A percentile compares a stretch with the other conserved stretches of the same genome.
These are phyloP conservation scores for Chernovozyma sophiae-reginae DNA, from an alignment of 1,139 yeast genomes.

Conservation along the genomic window DNA sequence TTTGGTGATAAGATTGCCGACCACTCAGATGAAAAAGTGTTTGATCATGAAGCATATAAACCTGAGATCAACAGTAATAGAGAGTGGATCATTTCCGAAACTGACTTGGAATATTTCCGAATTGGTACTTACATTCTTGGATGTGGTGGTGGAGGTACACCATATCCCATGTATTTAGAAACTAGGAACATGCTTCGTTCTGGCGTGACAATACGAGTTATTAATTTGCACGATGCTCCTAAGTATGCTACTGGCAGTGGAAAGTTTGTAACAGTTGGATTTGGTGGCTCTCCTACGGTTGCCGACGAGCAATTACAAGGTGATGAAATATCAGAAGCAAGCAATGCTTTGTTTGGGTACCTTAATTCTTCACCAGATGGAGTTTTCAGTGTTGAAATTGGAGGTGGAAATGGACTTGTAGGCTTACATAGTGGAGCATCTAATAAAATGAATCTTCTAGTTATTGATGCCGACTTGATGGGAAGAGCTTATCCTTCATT, in stretches of 20 bases:
- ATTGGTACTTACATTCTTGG: slow-evolving; percentile 46
- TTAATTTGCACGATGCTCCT: slow-evolving; percentile 25
- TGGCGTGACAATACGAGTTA: slow-evolving; percentile 32
- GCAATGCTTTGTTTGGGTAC: slow-evolving; percentile 23
- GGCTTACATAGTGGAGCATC: slow-evolving; percentile 23
- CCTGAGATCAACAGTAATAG: slow-evolving; percentile 28
- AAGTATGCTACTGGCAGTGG: slow-evolving; percentile 21
- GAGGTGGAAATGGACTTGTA: slow-evolving; percentile 43
- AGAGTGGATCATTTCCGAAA: slow-evolving; percentile 36
- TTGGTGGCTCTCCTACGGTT: slow-evolving; percentile 47
- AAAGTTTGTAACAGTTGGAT: slow-evolving; percentile 31
- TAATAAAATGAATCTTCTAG: slow-evolving; percentile 25
- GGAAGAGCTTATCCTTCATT: slow-evolving; percentile 45
- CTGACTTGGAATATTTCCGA: slow-evolving; percentile 37
- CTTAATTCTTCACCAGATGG: slow-evolving; percentile 20
- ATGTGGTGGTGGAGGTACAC: slow-evolving; percentile 50
- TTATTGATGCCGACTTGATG: slow-evolving; percentile 41
- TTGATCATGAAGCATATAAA: slow-evolving; percentile 22
- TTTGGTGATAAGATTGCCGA: slow-evolving; percentile 8
- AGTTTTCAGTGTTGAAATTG: slow-evolving; percentile 36
- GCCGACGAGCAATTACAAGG: slow-evolving; percentile 39
- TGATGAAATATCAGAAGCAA: slow-evolving; percentile 29
- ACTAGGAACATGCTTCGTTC: slow-evolving; percentile 25
- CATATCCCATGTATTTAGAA: slow-evolving; percentile 37
- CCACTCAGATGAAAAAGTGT: slow-evolving; percentile 8